phyloP scores from a whole-genome alignment of 2,329 filamentous ascomycete genomes.

The Penicillium sp. region DNA sequence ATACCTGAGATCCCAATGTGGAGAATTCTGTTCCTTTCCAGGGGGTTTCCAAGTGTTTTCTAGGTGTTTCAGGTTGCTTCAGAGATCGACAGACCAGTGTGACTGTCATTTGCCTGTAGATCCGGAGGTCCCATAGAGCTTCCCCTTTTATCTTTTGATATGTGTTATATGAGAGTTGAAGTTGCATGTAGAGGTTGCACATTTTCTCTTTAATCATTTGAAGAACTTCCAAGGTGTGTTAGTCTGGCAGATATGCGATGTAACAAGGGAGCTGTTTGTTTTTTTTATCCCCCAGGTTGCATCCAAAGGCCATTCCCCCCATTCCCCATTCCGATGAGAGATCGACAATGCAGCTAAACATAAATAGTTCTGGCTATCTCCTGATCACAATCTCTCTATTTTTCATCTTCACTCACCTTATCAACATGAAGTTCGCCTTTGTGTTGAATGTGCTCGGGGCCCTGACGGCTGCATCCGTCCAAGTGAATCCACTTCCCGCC shows the following conservation, averaged over 20 bases:
- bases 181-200: slow-evolving; percentile 17
- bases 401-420: slow-evolving; percentile 1
- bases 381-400: not conserved
- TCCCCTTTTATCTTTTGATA: not conserved
- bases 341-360: slow-evolving; percentile 15
- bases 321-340: slow-evolving; percentile 9
- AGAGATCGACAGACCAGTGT: not conserved
- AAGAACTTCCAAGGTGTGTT: not conserved
- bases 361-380: slow-evolving; percentile 16
- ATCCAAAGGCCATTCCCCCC: not conserved
- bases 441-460: slow-evolving; percentile 30
- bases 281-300: not conserved
- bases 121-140: not conserved
- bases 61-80: not conserved
- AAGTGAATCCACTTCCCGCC: slow-evolving; percentile 55
- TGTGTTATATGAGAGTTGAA: not conserved
- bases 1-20: not conserved
- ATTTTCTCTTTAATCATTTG: not conserved
- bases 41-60: not conserved
- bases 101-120: not conserved
- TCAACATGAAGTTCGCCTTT: slow-evolving; percentile 29
- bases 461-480: slow-evolving; percentile 42
- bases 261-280: slow-evolving; percentile 1
- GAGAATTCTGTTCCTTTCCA: not conserved
- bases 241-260: not conserved